A percentile compares a stretch with the other conserved stretches of the same genome.
Evolutionary conservation across 2,329 filamentous ascomycete species (phyloP).

Genomic region (Ophiocordyceps sinensis): DNA sequence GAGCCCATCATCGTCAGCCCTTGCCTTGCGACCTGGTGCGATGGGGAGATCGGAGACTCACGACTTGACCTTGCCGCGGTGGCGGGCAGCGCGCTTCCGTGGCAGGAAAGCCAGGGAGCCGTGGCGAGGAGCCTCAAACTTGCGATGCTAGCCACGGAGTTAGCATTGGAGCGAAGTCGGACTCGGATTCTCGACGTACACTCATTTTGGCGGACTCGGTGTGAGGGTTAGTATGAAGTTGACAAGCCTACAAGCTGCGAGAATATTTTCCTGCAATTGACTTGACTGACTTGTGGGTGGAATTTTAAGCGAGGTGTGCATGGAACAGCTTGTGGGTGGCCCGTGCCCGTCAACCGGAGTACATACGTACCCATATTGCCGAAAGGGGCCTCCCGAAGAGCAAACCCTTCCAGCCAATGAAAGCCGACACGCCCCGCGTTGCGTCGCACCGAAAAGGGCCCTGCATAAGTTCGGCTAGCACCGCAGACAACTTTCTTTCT

Average conservation of each 20-base stretch:
- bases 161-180: conserved; percentile 1
- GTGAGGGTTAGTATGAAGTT: conserved; percentile 23
- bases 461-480: too few species aligned
- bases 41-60: conserved; percentile 33
- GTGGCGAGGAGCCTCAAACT: conserved; percentile 80
- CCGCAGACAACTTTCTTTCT: too few species aligned
- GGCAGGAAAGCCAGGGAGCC: conserved; percentile 82
- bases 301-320: conserved; percentile 21
- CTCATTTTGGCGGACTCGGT: conserved; percentile 25
- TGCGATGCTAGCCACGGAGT: conserved; percentile 29
- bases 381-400: too few species aligned
- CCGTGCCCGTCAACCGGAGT: not conserved
- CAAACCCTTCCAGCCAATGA: too few species aligned
- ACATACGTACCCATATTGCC: too few species aligned
- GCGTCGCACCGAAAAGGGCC: too few species aligned
- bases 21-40: not conserved
- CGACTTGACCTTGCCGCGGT: conserved; percentile 98
- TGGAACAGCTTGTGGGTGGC: not conserved
- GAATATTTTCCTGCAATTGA: conserved; percentile 9
- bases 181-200: conserved; percentile 16
- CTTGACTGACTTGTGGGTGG: conserved; percentile 16
- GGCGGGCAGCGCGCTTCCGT: conserved; percentile 83
- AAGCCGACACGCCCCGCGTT: too few species aligned
- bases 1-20: conserved; percentile 5
- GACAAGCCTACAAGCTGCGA: conserved; percentile 16